phyloP scores from a whole-genome alignment of 1,284 basidiomycete genomes.

The Agroathelia rolfsii region DNA sequence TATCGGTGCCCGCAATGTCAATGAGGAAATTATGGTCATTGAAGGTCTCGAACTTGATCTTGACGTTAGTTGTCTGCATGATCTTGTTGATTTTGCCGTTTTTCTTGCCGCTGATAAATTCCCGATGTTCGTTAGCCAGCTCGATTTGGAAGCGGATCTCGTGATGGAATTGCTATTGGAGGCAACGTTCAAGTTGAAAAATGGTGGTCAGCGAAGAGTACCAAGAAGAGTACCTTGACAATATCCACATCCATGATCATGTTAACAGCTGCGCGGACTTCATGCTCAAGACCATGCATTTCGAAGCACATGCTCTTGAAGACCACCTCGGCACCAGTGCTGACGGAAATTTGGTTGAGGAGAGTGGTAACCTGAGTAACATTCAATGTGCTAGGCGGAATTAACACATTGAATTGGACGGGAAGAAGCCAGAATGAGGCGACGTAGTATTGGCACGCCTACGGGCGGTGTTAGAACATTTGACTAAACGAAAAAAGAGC shows the following conservation, averaged over 20 bases:
- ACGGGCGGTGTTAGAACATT: conserved; percentile 5
- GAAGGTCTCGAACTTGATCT: conserved; percentile 99
- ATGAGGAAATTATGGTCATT: conserved; percentile 99
- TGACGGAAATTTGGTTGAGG: conserved; percentile 79
- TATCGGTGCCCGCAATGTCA: conserved; percentile 80
- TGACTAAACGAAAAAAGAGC: conserved; percentile 1
- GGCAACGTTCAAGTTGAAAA: conserved; percentile 5
- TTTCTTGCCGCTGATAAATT: conserved; percentile 98
- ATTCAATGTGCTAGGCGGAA: conserved; percentile 77
- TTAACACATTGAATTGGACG: conserved; percentile 85
- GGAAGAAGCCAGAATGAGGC: conserved; percentile 95
- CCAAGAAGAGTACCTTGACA: conserved; percentile 56
- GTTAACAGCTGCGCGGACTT: conserved; percentile 80
- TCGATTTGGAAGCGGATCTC: conserved; percentile 99
- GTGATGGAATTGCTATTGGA: conserved; percentile 75
- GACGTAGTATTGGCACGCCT: conserved; percentile 94
- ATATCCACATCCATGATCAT: conserved; percentile 88
- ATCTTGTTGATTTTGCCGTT: conserved; percentile 99
- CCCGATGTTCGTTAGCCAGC: conserved; percentile 94
- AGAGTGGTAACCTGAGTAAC: conserved; percentile 77
- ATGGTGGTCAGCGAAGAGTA: conserved; percentile 1
- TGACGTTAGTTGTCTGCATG: conserved; percentile 92
- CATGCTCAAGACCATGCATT: conserved; percentile 90
- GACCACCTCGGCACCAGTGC: conserved; percentile 88
- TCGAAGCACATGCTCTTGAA: conserved; percentile 98